These are phyloP conservation scores for Ogataea zsoltii DNA, from an alignment of 805 yeast species.

Conservation along the genomic window DNA sequence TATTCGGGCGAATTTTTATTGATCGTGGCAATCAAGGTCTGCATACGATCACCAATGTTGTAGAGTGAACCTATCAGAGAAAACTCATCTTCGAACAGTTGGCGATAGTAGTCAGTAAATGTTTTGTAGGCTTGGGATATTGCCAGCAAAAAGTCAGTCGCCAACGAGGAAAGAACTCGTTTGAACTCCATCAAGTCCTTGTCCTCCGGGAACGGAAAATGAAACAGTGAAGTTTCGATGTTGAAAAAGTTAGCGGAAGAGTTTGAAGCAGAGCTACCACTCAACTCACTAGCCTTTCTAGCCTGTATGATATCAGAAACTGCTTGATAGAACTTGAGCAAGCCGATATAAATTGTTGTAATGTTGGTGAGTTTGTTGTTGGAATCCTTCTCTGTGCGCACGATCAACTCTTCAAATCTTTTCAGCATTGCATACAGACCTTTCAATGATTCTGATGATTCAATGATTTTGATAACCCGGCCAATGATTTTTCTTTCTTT, in stretches of 20 bases:
- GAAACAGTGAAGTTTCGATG: neutral
- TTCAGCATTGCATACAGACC: neutral
- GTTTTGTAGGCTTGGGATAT: no score
- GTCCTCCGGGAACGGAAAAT: neutral
- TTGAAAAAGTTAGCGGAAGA: neutral
- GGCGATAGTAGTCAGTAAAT: no score
- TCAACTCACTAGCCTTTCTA: neutral
- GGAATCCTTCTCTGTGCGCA: neutral
- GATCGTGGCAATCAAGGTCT: neutral
- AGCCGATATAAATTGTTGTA: neutral
- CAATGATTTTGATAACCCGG: neutral
- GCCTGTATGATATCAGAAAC: neutral
- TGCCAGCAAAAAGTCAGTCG: no score
- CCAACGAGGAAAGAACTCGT: no score
- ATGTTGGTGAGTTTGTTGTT: neutral
- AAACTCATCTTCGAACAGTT: neutral
- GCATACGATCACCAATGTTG: neutral
- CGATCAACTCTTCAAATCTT: neutral
- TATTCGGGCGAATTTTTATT: neutral
- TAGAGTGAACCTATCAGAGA: neutral
- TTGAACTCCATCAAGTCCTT: no score
- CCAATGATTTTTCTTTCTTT: neutral
- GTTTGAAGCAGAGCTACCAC: no score
- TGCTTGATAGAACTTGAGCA: conserved; percentile 4
- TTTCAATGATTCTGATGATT: neutral